These are phyloP conservation scores for Golubevia pallescens DNA, from an alignment of 1,284 basidiomycete species.

Conservation along the genomic window DNA sequence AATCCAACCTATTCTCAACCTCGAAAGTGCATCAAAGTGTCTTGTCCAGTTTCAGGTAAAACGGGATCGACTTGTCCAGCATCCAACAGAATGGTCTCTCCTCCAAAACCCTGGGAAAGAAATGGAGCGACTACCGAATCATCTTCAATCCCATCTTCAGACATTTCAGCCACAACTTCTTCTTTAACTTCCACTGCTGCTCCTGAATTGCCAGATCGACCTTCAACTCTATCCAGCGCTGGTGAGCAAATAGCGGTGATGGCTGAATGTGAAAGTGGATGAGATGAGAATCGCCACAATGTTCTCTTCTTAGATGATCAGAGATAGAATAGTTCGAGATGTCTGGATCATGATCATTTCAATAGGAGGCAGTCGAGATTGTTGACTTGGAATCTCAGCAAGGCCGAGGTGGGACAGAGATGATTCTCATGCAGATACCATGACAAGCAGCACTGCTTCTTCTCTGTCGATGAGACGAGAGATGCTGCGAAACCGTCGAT, in stretches of 20 bases:
- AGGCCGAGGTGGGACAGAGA: no score
- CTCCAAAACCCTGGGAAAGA: slow-evolving; percentile 62
- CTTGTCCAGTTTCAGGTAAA: background rate
- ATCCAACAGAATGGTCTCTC: slow-evolving; percentile 38
- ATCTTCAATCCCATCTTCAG: slow-evolving; percentile 5
- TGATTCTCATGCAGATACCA: no score
- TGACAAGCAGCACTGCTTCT: no score
- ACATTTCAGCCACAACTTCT: slow-evolving; percentile 16
- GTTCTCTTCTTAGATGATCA: background rate
- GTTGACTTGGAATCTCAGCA: no score
- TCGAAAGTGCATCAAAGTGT: background rate
- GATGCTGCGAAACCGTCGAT: no score
- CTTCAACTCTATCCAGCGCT: slow-evolving; percentile 26
- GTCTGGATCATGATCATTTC: no score
- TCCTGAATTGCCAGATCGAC: slow-evolving; percentile 53
- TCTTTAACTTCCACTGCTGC: slow-evolving; percentile 18
- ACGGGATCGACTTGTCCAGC: slow-evolving; percentile 1
- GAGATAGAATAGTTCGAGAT: background rate
- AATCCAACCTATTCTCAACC: no score
- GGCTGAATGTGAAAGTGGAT: no score
- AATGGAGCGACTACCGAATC: slow-evolving; percentile 35
- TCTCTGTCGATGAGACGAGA: no score
- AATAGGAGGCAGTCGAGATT: no score
- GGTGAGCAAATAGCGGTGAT: background rate
- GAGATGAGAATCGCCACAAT: no score